phyloP scores from a whole-genome alignment of 768 basidiomycete genomes.

The Leccinum olivaceopallidum region DNA sequence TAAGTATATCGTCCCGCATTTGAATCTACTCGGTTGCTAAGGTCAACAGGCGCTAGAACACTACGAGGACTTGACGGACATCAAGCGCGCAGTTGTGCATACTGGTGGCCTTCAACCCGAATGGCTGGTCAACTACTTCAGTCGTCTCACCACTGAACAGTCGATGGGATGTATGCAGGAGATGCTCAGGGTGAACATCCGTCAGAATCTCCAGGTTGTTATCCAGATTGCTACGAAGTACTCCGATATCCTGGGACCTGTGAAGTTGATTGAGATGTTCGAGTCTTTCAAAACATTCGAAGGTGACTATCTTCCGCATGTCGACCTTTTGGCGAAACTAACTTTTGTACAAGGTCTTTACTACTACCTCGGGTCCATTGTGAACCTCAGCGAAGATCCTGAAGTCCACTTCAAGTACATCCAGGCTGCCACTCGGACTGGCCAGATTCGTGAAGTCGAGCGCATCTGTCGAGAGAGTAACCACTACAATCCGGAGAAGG shows the following conservation, averaged over 20 bases:
- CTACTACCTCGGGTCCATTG: conserved; percentile 97
- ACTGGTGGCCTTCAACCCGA: conserved; percentile 82
- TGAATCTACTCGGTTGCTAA: conserved; percentile 7
- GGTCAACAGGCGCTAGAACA: conserved; percentile 89
- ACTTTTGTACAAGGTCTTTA: conserved; percentile 65
- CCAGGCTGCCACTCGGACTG: conserved; percentile 96
- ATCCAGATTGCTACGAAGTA: conserved; percentile 99
- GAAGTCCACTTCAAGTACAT: conserved; percentile 99
- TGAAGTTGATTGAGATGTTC: conserved; percentile 98
- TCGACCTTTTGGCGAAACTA: background rate
- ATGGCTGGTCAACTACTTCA: conserved; percentile 99
- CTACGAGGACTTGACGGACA: conserved; percentile 97
- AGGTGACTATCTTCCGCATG: conserved; percentile 43
- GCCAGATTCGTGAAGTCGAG: conserved; percentile 98
- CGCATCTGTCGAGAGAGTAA: conserved; percentile 98
- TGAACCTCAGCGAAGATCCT: conserved; percentile 93
- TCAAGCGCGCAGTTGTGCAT: conserved; percentile 97
- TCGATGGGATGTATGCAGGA: conserved; percentile 96
- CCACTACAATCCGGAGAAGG: conserved; percentile 98
- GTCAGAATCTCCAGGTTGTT: conserved; percentile 95
- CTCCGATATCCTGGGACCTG: conserved; percentile 95
- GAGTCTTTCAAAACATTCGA: conserved; percentile 98
- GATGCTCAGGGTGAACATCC: conserved; percentile 96
- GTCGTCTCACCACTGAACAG: conserved; percentile 94
- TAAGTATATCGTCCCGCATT: conserved; percentile 38